phyloP scores from a whole-genome alignment of 2,329 filamentous ascomycete species.

The Alternaria gaisen region DNA sequence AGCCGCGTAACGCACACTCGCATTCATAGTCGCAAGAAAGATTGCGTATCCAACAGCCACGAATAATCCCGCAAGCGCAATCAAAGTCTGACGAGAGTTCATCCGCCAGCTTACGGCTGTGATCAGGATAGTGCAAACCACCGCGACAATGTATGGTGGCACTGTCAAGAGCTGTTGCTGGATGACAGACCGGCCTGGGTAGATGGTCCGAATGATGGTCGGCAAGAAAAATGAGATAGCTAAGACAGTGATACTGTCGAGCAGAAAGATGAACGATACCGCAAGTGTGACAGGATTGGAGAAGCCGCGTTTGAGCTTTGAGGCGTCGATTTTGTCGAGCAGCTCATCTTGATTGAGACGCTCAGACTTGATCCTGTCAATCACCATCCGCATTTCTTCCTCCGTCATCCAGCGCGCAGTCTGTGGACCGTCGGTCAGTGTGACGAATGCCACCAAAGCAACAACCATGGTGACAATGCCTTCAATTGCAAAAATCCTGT shows the following conservation, averaged over 20 bases:
- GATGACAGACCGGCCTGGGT: conserved; percentile 63
- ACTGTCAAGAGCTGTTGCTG: conserved; percentile 73
- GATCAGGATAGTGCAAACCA: conserved; percentile 67
- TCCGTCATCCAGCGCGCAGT: conserved; percentile 69
- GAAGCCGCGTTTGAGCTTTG: conserved; percentile 67
- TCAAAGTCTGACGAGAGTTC: conserved; percentile 66
- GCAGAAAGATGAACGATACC: conserved; percentile 65
- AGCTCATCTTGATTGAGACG: conserved; percentile 66
- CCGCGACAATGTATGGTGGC: conserved; percentile 72
- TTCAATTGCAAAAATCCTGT: conserved; percentile 69
- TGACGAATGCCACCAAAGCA: conserved; percentile 65
- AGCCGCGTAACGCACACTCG: conserved; percentile 68
- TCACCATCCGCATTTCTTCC: conserved; percentile 70
- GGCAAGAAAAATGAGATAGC: conserved; percentile 73
- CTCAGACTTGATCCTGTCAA: conserved; percentile 71
- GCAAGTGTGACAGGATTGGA: conserved; percentile 67
- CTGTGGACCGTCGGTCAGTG: conserved; percentile 71
- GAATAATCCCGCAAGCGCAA: conserved; percentile 65
- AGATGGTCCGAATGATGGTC: conserved; percentile 73
- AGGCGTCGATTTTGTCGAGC: conserved; percentile 67
- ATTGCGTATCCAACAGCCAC: conserved; percentile 73
- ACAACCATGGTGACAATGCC: conserved; percentile 68
- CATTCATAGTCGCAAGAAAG: conserved; percentile 64
- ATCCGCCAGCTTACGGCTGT: conserved; percentile 66
- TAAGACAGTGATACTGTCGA: conserved; percentile 73